These are phyloP conservation scores for Posidonia australis DNA, from an alignment of 106 monocot species.

Conservation along the genomic window DNA sequence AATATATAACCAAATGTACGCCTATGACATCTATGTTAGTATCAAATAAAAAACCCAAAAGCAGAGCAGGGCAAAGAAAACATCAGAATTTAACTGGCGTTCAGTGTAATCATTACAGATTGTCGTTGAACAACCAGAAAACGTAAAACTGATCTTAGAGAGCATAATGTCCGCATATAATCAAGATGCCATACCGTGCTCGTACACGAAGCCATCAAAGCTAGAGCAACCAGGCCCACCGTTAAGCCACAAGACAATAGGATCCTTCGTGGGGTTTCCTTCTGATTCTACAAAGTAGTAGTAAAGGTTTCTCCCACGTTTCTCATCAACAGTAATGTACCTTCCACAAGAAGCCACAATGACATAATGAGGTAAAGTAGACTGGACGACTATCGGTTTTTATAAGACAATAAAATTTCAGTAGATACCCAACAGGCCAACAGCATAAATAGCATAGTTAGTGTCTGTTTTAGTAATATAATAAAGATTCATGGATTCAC, in stretches of 20 bases:
- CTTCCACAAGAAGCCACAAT: conserved; percentile 14
- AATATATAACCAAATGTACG: background rate
- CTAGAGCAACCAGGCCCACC: conserved; percentile 90
- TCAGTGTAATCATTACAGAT: no score
- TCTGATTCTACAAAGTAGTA: conserved; percentile 90
- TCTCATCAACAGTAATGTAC: conserved; percentile 63
- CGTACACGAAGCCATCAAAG: conserved; percentile 82
- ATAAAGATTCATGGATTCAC: no score
- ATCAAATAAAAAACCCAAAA: no score
- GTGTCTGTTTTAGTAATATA: no score
- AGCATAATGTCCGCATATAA: no score
- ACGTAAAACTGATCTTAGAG: no score
- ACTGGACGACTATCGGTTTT: no score
- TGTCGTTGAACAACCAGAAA: no score
- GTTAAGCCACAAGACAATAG: conserved; percentile 82
- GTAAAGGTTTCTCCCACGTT: conserved; percentile 56
- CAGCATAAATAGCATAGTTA: background rate
- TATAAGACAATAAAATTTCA: background rate
- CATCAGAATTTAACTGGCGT: no score
- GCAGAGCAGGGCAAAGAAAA: no score
- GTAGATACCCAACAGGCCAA: background rate
- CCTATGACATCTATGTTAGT: no score
- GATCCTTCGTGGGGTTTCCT: conserved; percentile 57
- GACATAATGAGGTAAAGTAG: background rate
- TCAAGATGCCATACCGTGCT: conserved; percentile 45